A percentile compares a stretch with the other conserved stretches of the same genome.
Evolutionary conservation across 805 yeast genomes (phyloP).

Genomic region (Lachancea kluyveri): DNA sequence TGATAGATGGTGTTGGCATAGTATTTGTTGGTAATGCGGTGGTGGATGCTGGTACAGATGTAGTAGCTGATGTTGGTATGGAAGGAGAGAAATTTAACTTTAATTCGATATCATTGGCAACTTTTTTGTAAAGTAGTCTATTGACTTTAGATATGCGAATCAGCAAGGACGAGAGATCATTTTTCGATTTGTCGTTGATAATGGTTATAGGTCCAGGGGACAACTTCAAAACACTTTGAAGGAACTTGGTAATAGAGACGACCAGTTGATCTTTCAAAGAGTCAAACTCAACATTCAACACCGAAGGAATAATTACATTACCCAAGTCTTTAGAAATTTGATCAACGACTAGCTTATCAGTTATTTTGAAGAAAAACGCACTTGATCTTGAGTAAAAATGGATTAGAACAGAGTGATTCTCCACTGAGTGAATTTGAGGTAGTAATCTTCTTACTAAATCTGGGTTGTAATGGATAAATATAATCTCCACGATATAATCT

Average conservation of each 20-base stretch:
- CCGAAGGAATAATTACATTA: constrained; percentile 19
- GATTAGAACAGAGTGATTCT: constrained; percentile 12
- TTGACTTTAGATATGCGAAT: constrained; percentile 19
- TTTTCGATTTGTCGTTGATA: constrained; percentile 13
- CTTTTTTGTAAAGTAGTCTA: constrained; percentile 20
- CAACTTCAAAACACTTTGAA: constrained; percentile 17
- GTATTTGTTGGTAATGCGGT: constrained; percentile 1
- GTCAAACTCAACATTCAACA: constrained; percentile 13
- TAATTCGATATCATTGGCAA: constrained; percentile 18
- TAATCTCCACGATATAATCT: constrained; percentile 25
- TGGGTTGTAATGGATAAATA: constrained; percentile 27
- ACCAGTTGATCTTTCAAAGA: constrained; percentile 15
- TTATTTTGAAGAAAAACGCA: constrained; percentile 20
- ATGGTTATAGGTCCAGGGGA: constrained; percentile 9
- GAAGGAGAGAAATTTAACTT: constrained; percentile 18
- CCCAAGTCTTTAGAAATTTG: constrained; percentile 23
- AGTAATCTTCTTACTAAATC: constrained; percentile 20
- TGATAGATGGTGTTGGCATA: constrained; percentile 21
- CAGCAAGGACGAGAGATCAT: constrained; percentile 13
- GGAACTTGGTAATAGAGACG: constrained; percentile 23
- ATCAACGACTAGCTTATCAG: constrained; percentile 26
- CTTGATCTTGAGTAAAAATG: constrained; percentile 27
- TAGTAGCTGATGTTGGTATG: constrained; percentile 8
- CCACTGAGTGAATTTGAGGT: constrained; percentile 18
- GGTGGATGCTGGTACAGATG: constrained; percentile 3